Percentiles rank a stretch among this genome's conserved stretches.
phyloP scores from a whole-genome alignment of 495 filamentous ascomycete genomes.

The Gamarada debralockiae region DNA sequence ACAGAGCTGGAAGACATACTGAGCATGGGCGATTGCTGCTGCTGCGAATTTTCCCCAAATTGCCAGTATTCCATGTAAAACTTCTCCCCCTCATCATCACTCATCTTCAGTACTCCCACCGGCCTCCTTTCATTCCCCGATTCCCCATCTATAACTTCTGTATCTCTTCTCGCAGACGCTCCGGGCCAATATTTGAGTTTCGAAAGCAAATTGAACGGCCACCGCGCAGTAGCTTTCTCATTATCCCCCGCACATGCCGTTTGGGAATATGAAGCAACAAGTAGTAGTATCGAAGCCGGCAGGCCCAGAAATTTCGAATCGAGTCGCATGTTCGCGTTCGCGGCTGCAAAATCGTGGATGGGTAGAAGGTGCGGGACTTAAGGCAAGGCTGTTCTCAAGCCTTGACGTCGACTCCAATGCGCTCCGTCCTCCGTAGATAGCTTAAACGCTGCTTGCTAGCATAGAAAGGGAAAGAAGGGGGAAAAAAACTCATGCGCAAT shows the following conservation, averaged over 20 bases:
- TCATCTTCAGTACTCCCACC: slow-evolving; percentile 69
- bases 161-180: slow-evolving; percentile 27
- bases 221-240: slow-evolving; percentile 25
- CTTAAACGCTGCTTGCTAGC: no score
- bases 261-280: slow-evolving; percentile 28
- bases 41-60: slow-evolving; percentile 32
- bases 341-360: no score
- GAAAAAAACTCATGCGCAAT: no score
- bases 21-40: background rate
- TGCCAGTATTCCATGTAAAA: slow-evolving; percentile 67
- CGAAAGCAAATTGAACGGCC: slow-evolving; percentile 40
- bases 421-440: no score
- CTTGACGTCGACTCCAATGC: no score
- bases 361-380: no score
- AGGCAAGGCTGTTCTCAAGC: no score
- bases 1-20: background rate
- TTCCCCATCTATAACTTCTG: slow-evolving; percentile 30
- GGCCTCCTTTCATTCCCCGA: slow-evolving; percentile 29
- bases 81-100: slow-evolving; percentile 75
- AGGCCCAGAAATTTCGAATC: slow-evolving; percentile 33
- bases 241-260: background rate
- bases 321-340: slow-evolving; percentile 36
- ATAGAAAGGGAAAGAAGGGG: no score
- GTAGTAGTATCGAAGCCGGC: slow-evolving; percentile 45
- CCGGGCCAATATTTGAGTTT: slow-evolving; percentile 40